Evolutionary conservation across 768 basidiomycete species (phyloP), one percentile per base, ranked within the genome.

Genomic region (Daedaleopsis nitida): DNA sequence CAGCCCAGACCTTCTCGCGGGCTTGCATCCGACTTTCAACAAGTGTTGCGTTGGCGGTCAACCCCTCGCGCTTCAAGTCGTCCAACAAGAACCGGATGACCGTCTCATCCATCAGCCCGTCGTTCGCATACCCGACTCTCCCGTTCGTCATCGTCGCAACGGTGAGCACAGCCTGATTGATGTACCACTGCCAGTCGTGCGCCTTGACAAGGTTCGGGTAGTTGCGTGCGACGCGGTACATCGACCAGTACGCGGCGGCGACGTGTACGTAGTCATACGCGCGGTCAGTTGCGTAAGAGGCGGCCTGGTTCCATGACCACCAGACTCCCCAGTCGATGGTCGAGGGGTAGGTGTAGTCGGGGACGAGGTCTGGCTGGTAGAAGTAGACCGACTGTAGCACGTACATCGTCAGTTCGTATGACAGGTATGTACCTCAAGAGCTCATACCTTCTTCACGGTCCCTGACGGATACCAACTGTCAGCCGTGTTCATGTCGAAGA

Each of bases 71-170:
- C 65, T 79, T 78, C 53, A 85, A 68, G 65, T 85, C 84, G 53
- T 80, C 73, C 32, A 85, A 69, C 21, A 84, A 67, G 23, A 77
- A 72, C 4, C 77, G 70, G 45, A 81, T 72, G 37, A 84, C 83
- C 0, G 84, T 84, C 70, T 85, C 84, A 32, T 82, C 83, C 84
- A 85, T 85, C 21, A 84, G 70, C 1, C 83, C 83, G 58, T 77
- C 81, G 42, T 72, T 66, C 1, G 73, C 76, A 65, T 75, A 83
- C 13, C 81, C 82, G 1, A 82, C 81, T 13, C 70, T 60, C 1
- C 78, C 77, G 48, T 74, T 72, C 11, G 81, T 82, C 81, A 83
- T 80, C 5, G 75, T 70, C 9, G 68, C 62, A 11, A 84, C 73
- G 0, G 84, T 85, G 19, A 75, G 59, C 7, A 83, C 81, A 0